Evolutionary conservation across 2,329 filamentous ascomycete genomes (phyloP).

Genomic region (Paramyrothecium roridum): DNA sequence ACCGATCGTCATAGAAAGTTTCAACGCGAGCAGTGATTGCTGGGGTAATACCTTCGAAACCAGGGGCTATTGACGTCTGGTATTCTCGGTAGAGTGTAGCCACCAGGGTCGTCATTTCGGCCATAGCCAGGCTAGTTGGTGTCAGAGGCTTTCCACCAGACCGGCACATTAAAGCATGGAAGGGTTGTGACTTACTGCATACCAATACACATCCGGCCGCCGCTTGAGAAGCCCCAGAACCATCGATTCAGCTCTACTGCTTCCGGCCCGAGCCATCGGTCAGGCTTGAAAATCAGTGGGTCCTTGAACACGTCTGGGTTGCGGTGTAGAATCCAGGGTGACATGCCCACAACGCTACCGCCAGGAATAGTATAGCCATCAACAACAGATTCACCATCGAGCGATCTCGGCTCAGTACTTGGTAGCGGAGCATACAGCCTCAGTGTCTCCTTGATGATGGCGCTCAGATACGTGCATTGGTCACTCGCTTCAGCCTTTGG

Average conservation of each 20-base stretch:
- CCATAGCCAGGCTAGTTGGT: slow-evolving; percentile 13
- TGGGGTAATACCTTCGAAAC: slow-evolving; percentile 8
- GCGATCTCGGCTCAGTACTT: slow-evolving; percentile 44
- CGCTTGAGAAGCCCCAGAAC: slow-evolving; percentile 20
- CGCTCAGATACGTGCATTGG: slow-evolving; percentile 40
- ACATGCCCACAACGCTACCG: slow-evolving; percentile 19
- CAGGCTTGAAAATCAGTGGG: slow-evolving; percentile 18
- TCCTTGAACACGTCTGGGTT: slow-evolving; percentile 18
- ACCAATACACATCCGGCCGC: slow-evolving; percentile 18
- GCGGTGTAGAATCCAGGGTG: slow-evolving; percentile 20
- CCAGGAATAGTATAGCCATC: slow-evolving; percentile 20
- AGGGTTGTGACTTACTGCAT: slow-evolving; percentile 14
- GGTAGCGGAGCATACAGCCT: slow-evolving; percentile 48
- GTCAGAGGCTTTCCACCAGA: neutral
- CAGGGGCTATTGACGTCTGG: slow-evolving; percentile 8
- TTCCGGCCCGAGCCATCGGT: slow-evolving; percentile 18
- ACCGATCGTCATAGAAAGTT: slow-evolving; percentile 15
- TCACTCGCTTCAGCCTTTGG: slow-evolving; percentile 31
- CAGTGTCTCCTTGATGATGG: slow-evolving; percentile 48
- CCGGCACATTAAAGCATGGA: neutral
- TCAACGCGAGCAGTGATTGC: slow-evolving; percentile 17
- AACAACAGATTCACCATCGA: slow-evolving; percentile 8
- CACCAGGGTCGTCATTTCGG: slow-evolving; percentile 14
- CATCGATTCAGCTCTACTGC: slow-evolving; percentile 14
- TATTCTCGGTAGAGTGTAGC: slow-evolving; percentile 14